phyloP scores from a whole-genome alignment of 345 rosid genomes.

The Clarkia xantiana region DNA sequence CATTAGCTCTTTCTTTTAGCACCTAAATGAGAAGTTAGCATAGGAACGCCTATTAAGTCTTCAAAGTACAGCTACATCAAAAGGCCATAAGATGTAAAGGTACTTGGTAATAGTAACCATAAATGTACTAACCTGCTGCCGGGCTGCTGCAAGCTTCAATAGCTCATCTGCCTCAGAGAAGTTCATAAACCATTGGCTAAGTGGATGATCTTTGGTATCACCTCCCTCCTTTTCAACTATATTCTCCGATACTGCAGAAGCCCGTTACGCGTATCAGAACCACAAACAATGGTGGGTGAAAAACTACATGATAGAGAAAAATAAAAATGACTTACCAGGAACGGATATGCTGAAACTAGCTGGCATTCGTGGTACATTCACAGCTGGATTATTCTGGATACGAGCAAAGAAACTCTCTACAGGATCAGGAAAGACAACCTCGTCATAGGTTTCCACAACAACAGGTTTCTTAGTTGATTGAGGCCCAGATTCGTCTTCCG shows the following conservation, averaged over 20 bases:
- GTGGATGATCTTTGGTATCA: conserved; percentile 43
- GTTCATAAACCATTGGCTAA: conserved; percentile 42
- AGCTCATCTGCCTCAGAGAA: conserved; percentile 70
- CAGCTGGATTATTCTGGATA: conserved; percentile 58
- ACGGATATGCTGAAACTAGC: conserved; percentile 32
- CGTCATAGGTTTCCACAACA: conserved; percentile 68
- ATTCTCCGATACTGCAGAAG: conserved; percentile 24
- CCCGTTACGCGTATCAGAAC: conserved; percentile 3
- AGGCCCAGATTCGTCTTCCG: conserved; percentile 50
- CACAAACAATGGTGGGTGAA: conserved; percentile 3
- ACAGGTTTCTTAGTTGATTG: conserved; percentile 68
- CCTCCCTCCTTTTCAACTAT: conserved; percentile 25
- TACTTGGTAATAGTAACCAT: not conserved
- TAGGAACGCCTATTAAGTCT: too few relatives aligned
- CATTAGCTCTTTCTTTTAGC: too few relatives aligned
- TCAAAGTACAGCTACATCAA: too few relatives aligned
- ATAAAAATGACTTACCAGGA: conserved; percentile 24
- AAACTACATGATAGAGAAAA: conserved; percentile 2
- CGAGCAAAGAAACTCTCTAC: conserved; percentile 53
- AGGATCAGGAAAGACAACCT: conserved; percentile 71
- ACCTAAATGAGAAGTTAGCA: too few relatives aligned
- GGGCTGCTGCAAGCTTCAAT: conserved; percentile 42
- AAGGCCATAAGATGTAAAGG: too few relatives aligned
- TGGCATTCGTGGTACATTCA: conserved; percentile 41
- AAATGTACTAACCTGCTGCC: conserved; percentile 42